Conservation (phyloP, 106 monocot species). For the Chionographis japonica region DNA sequence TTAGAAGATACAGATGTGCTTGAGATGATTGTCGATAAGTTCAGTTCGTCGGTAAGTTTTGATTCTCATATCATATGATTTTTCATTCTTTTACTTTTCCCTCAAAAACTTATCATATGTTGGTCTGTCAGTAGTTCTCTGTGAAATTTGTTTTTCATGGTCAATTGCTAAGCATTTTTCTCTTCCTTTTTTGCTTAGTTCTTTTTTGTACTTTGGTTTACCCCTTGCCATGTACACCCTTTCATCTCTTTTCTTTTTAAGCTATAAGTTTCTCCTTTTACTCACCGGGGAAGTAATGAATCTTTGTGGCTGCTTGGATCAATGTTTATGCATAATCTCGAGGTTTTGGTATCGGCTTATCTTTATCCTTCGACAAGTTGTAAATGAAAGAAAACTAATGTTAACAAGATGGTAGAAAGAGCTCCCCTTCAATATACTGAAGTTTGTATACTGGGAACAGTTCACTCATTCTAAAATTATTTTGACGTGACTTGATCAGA, state of each 20-base stretch:
- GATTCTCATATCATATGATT: neutral
- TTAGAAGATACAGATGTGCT: conserved; percentile 75
- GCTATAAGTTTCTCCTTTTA: neutral
- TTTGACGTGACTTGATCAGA: conserved; percentile 24
- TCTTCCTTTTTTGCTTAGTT: neutral
- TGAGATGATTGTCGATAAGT: conserved; percentile 97
- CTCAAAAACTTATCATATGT: neutral
- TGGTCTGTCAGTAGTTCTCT: neutral
- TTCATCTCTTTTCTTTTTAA: too few relatives aligned
- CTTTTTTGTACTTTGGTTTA: neutral
- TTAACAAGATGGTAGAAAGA: too few relatives aligned
- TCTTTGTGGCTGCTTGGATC: too few relatives aligned
- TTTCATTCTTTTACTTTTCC: neutral
- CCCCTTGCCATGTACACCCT: neutral
- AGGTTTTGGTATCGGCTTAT: too few relatives aligned
- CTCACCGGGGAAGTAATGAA: neutral
- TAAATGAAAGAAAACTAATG: too few relatives aligned
- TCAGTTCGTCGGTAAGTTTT: conserved; percentile 78
- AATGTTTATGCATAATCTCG: too few relatives aligned
- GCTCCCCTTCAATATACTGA: too few relatives aligned
- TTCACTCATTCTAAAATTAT: neutral
- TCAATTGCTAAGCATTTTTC: neutral
- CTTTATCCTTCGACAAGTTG: too few relatives aligned
- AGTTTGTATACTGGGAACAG: too few relatives aligned
- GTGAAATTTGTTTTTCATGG: neutral